Base-by-base conservation (phyloP, 1,284 basidiomycete genomes). In the Boletus subluridellus region DNA sequence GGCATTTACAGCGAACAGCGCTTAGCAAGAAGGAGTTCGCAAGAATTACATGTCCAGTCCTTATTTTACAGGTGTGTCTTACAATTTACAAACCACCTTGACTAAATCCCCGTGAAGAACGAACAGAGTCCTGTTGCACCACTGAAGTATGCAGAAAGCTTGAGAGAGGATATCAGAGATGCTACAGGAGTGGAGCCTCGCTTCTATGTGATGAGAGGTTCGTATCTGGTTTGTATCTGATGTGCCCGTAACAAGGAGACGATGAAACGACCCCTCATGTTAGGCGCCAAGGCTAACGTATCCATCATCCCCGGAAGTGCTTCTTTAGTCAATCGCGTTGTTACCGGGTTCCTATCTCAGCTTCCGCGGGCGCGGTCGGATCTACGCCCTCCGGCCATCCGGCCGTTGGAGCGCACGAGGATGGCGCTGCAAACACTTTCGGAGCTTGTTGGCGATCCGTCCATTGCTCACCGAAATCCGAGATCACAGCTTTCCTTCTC, bases 201-300 rank as follows among this genome's bases (percentile, higher is more conserved):
- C 14, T 65, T 89, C 5, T 87, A 82, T 63, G 74, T 80, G n/a
- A 78, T 90, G 35, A 87, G 82, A 80, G 85, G 88, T 87, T 41
- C 30, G 65, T 66, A 5, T 37, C 61, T 54, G 82, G 85, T 84
- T 48, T 48, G 60, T 64, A 5, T 49, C 44, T 63, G 46, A 26
- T 30, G 35, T 44, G 41, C 24, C 26, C 39, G 32, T 57, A 15
- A 21, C 38, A 26, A 49, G 28, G 49, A 41, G 17, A 42, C 28
- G 47, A 60, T 51, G 50, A 54, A 26, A 48, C 46, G 26, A 60
- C 30, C 7, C 15, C 28, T 24, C 34, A 39, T 52, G 9, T 37
- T 49, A 72, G 70, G 70, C 48, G 70, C 63, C 47, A 74, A 64
- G 55, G 69, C 57, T 32, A 60, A 61, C 49, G 56, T 66, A 28